Conservation (phyloP, 768 basidiomycete genomes). For the Guyanaporus albipodus region DNA sequence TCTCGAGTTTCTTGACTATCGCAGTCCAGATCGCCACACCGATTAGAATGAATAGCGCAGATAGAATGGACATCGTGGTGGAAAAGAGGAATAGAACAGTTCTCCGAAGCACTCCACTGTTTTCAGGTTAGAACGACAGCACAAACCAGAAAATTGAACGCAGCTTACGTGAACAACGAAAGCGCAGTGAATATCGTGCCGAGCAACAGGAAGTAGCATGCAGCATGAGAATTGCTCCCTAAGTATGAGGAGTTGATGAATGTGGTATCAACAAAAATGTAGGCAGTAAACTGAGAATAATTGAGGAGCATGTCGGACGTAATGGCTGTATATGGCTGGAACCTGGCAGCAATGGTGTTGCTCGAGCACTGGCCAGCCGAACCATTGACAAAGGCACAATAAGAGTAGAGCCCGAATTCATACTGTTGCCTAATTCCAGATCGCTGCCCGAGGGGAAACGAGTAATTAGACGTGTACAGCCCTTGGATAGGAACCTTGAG, state of each 20-base stretch:
- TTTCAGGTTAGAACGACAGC: conserved; percentile 2
- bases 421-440: conserved; percentile 68
- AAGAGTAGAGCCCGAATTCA: conserved; percentile 76
- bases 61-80: conserved; percentile 55
- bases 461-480: conserved; percentile 65
- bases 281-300: conserved; percentile 52
- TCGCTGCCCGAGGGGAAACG: conserved; percentile 51
- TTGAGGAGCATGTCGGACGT: conserved; percentile 65
- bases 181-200: conserved; percentile 65
- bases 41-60: conserved; percentile 60
- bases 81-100: conserved; percentile 67
- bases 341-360: conserved; percentile 52
- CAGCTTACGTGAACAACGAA: conserved; percentile 61
- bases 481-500: conserved; percentile 55
- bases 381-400: conserved; percentile 66
- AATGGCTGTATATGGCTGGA: conserved; percentile 62
- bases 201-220: conserved; percentile 72
- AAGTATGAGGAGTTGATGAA: conserved; percentile 61
- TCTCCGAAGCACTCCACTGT: conserved; percentile 64
- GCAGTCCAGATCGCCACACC: conserved; percentile 77
- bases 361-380: conserved; percentile 63
- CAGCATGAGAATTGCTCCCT: conserved; percentile 59
- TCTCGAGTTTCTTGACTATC: conserved; percentile 58
- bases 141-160: background rate
- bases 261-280: conserved; percentile 48